A percentile compares a stretch with the other conserved stretches of the same genome.
These are phyloP conservation scores for Miscanthus lutarioriparius DNA, from an alignment of 176 grass and related monocot species.

Conservation along the genomic window DNA sequence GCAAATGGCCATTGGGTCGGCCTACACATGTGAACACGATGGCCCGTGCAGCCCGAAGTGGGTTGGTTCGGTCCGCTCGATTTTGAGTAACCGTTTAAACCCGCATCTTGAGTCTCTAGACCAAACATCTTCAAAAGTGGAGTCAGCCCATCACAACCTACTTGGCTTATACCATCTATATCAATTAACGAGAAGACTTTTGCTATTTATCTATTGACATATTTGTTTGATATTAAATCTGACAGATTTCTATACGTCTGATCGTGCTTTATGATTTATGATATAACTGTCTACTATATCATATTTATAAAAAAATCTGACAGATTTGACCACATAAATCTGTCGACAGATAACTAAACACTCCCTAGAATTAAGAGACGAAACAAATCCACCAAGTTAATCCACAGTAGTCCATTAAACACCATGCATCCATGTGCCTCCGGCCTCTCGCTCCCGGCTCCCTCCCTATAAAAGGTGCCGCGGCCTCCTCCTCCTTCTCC, in stretches of 20 bases:
- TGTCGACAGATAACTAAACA: no score
- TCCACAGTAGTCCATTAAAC: not conserved
- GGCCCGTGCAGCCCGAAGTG: no score
- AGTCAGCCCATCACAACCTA: not conserved
- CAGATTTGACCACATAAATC: no score
- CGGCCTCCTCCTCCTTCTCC: not conserved
- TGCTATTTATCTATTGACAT: no score
- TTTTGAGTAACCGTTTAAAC: not conserved
- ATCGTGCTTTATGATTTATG: no score
- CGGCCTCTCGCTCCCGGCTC: not conserved
- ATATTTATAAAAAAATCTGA: no score
- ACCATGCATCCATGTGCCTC: not conserved
- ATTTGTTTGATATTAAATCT: no score
- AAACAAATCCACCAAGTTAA: not conserved
- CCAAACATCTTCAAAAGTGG: not conserved
- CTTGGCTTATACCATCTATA: not conserved
- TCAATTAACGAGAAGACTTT: not conserved
- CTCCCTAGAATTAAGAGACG: no score
- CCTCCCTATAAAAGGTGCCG: constrained; percentile 20
- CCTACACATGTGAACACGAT: no score
- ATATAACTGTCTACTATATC: no score
- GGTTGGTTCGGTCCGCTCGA: not conserved
- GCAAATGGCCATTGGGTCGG: no score
- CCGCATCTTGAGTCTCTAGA: not conserved
- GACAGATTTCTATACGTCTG: no score